These are phyloP conservation scores for Ascosphaera pollenicola DNA, from an alignment of 2,329 filamentous ascomycete species.

Conservation along the genomic window DNA sequence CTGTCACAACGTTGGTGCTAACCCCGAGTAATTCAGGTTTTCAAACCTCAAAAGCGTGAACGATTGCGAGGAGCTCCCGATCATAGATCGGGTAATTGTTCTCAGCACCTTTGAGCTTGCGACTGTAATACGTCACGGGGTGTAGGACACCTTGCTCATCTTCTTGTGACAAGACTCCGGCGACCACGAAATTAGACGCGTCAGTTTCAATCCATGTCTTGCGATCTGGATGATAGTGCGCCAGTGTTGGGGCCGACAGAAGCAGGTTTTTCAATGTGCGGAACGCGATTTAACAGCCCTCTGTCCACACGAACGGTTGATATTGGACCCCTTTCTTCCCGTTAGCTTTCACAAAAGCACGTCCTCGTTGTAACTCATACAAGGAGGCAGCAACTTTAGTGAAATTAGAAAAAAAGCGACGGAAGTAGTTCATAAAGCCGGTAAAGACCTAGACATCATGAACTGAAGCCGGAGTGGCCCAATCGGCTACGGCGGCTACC, in stretches of 20 bases:
- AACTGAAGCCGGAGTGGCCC: constrained; percentile 6
- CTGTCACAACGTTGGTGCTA: constrained; percentile 7
- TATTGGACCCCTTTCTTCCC: too few relatives aligned
- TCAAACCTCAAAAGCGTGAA: constrained; percentile 10
- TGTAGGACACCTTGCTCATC: constrained; percentile 6
- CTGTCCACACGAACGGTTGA: not conserved
- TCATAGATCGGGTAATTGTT: constrained; percentile 12
- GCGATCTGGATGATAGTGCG: constrained; percentile 6
- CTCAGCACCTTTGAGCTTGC: constrained; percentile 7
- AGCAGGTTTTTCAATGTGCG: constrained; percentile 5
- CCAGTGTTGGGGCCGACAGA: constrained; percentile 6
- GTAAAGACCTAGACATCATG: constrained; percentile 10
- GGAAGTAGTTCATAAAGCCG: constrained; percentile 15
- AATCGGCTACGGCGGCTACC: constrained; percentile 7
- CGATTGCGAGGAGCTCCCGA: constrained; percentile 12
- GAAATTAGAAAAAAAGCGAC: constrained; percentile 10
- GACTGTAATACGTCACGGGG: constrained; percentile 9
- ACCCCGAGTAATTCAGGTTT: constrained; percentile 5
- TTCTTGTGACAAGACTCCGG: constrained; percentile 6
- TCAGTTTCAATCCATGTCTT: constrained; percentile 8
- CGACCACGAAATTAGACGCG: constrained; percentile 5
- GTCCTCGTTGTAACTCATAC: too few relatives aligned
- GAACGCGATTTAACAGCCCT: constrained; percentile 1
- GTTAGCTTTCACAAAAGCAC: too few relatives aligned
- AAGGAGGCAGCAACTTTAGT: not conserved